Percentiles rank a stretch among this genome's conserved stretches.
phyloP scores from a whole-genome alignment of 2,329 filamentous ascomycete species.

The Alternaria arborescens region DNA sequence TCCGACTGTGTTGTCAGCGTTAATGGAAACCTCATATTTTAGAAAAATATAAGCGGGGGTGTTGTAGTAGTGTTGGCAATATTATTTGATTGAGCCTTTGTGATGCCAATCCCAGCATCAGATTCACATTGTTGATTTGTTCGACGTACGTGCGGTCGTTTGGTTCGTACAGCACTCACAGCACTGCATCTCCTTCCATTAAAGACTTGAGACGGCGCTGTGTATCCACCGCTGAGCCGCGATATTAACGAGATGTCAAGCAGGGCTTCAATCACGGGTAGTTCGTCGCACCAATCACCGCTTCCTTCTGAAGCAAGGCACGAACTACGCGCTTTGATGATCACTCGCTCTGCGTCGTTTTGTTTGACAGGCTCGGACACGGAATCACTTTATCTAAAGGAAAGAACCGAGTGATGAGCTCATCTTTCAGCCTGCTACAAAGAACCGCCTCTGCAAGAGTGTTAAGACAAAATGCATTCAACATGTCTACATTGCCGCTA shows the following conservation, averaged over 20 bases:
- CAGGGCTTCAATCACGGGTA: neutral
- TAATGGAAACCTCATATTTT: neutral
- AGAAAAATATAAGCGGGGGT: neutral
- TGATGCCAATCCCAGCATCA: neutral
- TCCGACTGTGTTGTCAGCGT: neutral
- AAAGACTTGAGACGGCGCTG: neutral
- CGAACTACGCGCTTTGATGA: neutral
- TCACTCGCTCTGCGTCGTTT: neutral
- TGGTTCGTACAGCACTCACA: neutral
- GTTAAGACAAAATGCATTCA: no score
- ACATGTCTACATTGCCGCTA: no score
- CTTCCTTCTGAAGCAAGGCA: neutral
- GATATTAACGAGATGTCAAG: neutral
- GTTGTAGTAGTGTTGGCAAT: neutral
- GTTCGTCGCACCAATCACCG: neutral
- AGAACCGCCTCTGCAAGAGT: no score
- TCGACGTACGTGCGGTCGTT: neutral
- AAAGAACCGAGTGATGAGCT: no score
- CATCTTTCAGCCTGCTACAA: no score
- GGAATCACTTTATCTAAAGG: neutral
- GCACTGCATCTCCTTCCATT: neutral
- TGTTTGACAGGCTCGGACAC: neutral
- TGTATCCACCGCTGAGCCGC: neutral
- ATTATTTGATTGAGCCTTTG: neutral
- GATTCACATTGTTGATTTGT: neutral